Conservation (phyloP, 106 monocot genomes). For the Phalaenopsis aphrodite region DNA sequence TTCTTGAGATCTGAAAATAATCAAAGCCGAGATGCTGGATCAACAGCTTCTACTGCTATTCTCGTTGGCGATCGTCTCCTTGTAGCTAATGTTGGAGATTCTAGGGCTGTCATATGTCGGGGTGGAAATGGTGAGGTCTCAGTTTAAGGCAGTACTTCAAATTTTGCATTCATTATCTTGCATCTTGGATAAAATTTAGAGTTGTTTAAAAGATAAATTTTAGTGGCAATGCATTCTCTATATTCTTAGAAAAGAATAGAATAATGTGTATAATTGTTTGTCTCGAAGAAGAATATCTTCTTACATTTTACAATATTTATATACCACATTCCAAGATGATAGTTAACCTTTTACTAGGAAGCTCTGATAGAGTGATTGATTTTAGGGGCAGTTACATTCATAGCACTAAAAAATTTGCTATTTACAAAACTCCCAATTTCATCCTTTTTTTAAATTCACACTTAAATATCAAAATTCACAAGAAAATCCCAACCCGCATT, state of each 20-base stretch:
- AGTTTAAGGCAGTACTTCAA: neutral
- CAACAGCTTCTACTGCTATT: too few relatives aligned
- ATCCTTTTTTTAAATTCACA: too few relatives aligned
- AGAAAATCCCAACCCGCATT: too few relatives aligned
- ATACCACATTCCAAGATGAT: neutral
- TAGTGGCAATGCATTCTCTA: neutral
- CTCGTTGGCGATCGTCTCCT: too few relatives aligned
- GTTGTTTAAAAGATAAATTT: neutral
- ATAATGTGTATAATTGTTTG: neutral
- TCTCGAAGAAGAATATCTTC: neutral
- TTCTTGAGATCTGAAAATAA: too few relatives aligned
- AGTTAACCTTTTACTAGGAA: neutral
- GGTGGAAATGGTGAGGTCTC: conserved; percentile 4
- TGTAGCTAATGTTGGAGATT: too few relatives aligned
- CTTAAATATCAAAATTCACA: too few relatives aligned
- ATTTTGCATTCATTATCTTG: neutral
- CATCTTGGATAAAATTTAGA: neutral
- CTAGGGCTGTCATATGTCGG: too few relatives aligned
- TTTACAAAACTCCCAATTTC: too few relatives aligned
- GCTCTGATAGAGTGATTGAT: neutral
- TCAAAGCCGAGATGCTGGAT: too few relatives aligned
- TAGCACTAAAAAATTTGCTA: too few relatives aligned
- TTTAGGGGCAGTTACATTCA: neutral
- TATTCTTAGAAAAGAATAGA: neutral
- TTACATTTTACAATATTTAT: neutral